phyloP scores from a whole-genome alignment of 129 eudicot genomes.

The Cynara cardunculus region DNA sequence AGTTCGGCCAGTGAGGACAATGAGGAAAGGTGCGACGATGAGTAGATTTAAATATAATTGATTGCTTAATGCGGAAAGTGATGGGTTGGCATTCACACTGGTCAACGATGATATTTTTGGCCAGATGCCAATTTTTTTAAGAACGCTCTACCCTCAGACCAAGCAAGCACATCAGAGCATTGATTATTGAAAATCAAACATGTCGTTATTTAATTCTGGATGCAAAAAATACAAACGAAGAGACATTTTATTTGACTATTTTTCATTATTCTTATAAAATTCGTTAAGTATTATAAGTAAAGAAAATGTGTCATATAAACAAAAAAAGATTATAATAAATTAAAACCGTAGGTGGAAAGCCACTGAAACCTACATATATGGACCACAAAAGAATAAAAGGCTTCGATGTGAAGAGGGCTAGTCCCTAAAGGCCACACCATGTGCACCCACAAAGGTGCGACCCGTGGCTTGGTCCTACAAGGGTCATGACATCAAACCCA shows the following conservation, averaged over 20 bases:
- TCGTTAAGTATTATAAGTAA: neutral
- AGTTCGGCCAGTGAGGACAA: neutral
- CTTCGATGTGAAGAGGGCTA: neutral
- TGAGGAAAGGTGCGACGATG: neutral
- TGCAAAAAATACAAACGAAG: neutral
- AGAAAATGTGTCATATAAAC: neutral
- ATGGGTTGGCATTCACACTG: neutral
- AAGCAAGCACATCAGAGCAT: neutral
- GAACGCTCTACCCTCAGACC: neutral
- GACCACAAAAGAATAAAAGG: slow-evolving; percentile 21
- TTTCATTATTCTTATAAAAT: neutral
- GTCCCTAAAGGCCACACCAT: slow-evolving; percentile 11
- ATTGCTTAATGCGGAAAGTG: neutral
- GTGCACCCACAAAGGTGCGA: slow-evolving; percentile 29
- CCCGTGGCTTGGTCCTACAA: slow-evolving; percentile 20
- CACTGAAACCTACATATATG: neutral
- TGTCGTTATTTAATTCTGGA: neutral
- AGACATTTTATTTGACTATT: neutral
- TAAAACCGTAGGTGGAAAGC: neutral
- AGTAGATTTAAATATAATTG: neutral
- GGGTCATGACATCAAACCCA: slow-evolving; percentile 18
- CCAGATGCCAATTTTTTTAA: neutral
- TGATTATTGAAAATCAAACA: neutral
- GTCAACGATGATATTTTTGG: neutral
- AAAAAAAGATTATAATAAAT: neutral